Conservation (phyloP, 208 protist species). For the Porcisia hertigi region DNA sequence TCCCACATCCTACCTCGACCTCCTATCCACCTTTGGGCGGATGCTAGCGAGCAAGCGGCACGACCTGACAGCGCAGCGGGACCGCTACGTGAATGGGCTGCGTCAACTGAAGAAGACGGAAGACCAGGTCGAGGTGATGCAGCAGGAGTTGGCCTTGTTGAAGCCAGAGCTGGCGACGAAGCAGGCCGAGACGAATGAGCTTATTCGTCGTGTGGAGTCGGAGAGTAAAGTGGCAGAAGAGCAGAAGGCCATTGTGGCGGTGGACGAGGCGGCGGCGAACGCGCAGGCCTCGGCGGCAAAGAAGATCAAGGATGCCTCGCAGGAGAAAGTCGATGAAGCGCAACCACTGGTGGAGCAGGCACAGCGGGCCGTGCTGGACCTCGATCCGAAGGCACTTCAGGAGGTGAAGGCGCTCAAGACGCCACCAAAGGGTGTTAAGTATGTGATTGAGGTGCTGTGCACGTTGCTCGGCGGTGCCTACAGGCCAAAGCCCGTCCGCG, state of each 20-base stretch:
- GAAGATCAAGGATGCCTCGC: slow-evolving; percentile 95
- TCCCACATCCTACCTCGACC: slow-evolving; percentile 96
- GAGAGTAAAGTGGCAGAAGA: slow-evolving; percentile 89
- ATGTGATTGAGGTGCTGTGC: slow-evolving; percentile 92
- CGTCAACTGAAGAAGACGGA: slow-evolving; percentile 91
- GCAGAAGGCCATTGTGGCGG: slow-evolving; percentile 80
- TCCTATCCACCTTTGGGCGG: slow-evolving; percentile 91
- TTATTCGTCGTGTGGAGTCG: slow-evolving; percentile 85
- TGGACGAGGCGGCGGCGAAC: slow-evolving; percentile 92
- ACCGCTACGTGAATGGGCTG: slow-evolving; percentile 90
- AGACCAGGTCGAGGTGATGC: slow-evolving; percentile 95
- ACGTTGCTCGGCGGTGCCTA: slow-evolving; percentile 86
- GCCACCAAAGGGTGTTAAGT: slow-evolving; percentile 96
- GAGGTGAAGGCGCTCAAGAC: slow-evolving; percentile 95
- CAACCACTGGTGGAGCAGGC: slow-evolving; percentile 95
- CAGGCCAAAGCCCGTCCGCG: slow-evolving; percentile 85
- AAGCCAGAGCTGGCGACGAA: slow-evolving; percentile 91
- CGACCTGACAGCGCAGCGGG: slow-evolving; percentile 86
- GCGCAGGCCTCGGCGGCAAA: slow-evolving; percentile 90
- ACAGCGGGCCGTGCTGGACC: slow-evolving; percentile 88
- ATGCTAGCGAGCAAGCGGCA: slow-evolving; percentile 85
- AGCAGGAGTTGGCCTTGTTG: slow-evolving; percentile 92
- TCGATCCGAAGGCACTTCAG: slow-evolving; percentile 94
- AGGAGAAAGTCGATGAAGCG: slow-evolving; percentile 95
- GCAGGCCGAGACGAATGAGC: slow-evolving; percentile 87